These are phyloP conservation scores for Fusarium sp. DNA, from an alignment of 2,329 filamentous ascomycete species.

Conservation along the genomic window DNA sequence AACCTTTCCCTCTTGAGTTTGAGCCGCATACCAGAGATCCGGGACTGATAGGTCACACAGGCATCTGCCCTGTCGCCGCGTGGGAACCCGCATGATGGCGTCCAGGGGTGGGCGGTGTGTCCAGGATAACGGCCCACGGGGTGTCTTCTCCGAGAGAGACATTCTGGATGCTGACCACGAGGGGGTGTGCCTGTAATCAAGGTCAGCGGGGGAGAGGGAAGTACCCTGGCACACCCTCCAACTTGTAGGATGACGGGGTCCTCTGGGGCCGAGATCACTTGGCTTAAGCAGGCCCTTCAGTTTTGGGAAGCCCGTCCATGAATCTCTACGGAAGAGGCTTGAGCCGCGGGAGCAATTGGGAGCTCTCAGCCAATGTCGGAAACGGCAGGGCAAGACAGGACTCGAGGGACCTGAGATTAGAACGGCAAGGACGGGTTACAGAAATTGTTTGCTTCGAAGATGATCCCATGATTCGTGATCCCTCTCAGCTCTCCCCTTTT, in stretches of 20 bases:
- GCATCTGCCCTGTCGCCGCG: constrained; percentile 16
- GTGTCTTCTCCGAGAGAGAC: not conserved
- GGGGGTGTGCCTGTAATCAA: not conserved
- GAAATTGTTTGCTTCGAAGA: constrained; percentile 26
- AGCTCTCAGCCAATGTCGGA: constrained; percentile 3
- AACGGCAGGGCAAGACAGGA: constrained; percentile 11
- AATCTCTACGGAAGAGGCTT: not conserved
- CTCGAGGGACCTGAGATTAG: constrained; percentile 25
- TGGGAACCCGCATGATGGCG: constrained; percentile 13
- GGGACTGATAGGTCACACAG: constrained; percentile 21
- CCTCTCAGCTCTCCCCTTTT: not conserved
- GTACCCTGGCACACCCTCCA: not conserved
- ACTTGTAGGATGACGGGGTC: not conserved
- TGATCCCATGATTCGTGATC: constrained; percentile 1
- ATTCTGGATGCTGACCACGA: not conserved
- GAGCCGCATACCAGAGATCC: constrained; percentile 32
- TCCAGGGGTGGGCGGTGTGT: constrained; percentile 8
- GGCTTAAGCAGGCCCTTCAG: constrained; percentile 8
- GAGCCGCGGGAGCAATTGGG: not conserved
- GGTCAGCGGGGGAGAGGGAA: not conserved
- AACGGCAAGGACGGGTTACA: constrained; percentile 25
- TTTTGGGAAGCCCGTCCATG: constrained; percentile 10
- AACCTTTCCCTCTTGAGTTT: constrained; percentile 22
- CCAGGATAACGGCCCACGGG: constrained; percentile 10
- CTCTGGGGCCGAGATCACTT: not conserved